Conservation (phyloP, 1,139 yeast genomes). For the Yamadazyma sp. region DNA sequence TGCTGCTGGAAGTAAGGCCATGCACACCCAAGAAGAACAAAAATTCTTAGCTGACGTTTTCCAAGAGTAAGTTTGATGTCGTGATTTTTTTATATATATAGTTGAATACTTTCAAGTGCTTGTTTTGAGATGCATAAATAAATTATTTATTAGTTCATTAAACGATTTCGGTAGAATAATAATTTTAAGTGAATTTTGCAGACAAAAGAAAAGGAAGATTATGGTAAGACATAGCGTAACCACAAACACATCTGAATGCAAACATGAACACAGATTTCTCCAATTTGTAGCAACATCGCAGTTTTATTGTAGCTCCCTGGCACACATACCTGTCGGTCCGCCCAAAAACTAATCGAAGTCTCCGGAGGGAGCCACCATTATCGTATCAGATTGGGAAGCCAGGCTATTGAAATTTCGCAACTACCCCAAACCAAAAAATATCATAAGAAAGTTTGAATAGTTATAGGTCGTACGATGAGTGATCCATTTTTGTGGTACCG, state of each 20-base stretch:
- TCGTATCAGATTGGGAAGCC: too few species aligned
- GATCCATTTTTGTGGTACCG: conserved; percentile 38
- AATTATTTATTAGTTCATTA: conserved; percentile 4
- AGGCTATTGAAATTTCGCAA: conserved; percentile 2
- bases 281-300: too few species aligned
- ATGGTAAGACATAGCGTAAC: too few species aligned
- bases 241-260: too few species aligned
- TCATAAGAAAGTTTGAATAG: background rate
- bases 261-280: too few species aligned
- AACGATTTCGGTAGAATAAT: background rate
- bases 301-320: too few species aligned
- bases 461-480: background rate
- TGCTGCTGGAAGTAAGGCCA: conserved; percentile 94
- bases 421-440: background rate
- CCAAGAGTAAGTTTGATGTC: conserved; percentile 18
- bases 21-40: conserved; percentile 88
- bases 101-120: conserved; percentile 2
- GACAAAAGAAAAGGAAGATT: too few species aligned
- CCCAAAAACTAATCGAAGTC: too few species aligned
- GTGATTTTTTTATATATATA: background rate
- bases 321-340: too few species aligned
- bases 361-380: too few species aligned
- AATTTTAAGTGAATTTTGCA: too few species aligned
- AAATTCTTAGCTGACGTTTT: conserved; percentile 82
- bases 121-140: conserved; percentile 4